Base-by-base conservation (phyloP, 2,329 filamentous ascomycete species). In the Xylariomycetidae sp. region DNA sequence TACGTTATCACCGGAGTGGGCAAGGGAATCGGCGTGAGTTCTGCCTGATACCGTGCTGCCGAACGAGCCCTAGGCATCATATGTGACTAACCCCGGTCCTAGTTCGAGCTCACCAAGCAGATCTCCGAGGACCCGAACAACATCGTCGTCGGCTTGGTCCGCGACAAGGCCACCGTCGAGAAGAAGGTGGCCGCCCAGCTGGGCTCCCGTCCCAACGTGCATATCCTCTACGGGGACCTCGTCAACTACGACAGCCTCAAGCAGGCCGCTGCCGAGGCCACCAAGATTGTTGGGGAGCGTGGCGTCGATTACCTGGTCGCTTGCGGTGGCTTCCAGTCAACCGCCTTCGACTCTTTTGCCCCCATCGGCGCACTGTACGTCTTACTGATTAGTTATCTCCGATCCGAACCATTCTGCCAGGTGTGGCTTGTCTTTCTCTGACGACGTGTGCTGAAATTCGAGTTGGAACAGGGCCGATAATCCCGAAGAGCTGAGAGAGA, bases 221-320 rank as follows among this genome's bases (percentile, higher is more conserved):
- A 63, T 38, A 56, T 72, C 41, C 20, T 74, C 16, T 38, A 64
- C 23, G 69, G 50, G n/a, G 66, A 74, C 38, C 48, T 73, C 30
- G 55, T 55, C 14, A 53, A 64, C 38, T 51, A 57, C 27, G 45
- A 46, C 6, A 47, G 56, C 3, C 49, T 72, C 19, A 56, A 66
- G 51, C 19, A 39, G 31, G 46, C 51, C 6, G 49, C 40, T 7
- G 40, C 44, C 20, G 39, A 46, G 13, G 36, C 46, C 9, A 37
- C 53, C 12, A 40, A 46, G 15, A 56, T 61, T 14, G 54, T 56
- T 0, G 52, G 53, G 5, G 57, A 32, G 20, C 35, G 59, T 7
- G 48, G 53, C 35, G 36, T 77, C 9, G 72, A 77, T 51, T 70
- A 69, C 37, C 49, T 77, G 5, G 66, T 77, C 20, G 64, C 63